Evolutionary conservation across 192 early-diverging fungal genomes (phyloP).

Genomic region (Coemansia sp.): DNA sequence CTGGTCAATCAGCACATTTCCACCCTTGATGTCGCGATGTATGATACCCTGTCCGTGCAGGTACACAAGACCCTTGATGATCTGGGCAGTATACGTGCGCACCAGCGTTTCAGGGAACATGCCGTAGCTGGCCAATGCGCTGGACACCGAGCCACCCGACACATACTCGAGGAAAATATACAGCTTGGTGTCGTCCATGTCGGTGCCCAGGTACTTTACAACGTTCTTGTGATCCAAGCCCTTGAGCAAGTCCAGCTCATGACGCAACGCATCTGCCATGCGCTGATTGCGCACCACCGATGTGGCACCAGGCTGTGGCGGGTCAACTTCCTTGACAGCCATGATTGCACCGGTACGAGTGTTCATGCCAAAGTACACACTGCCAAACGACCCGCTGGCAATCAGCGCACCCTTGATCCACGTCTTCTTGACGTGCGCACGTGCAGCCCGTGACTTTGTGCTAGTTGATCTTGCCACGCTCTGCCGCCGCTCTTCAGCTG

Average conservation of each 20-base stretch:
- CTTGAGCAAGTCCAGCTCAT: constrained; percentile 87
- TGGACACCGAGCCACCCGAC: constrained; percentile 91
- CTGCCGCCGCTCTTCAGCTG: constrained; percentile 14
- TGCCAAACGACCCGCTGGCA: constrained; percentile 94
- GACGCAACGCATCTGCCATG: constrained; percentile 83
- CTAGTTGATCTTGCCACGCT: constrained; percentile 26
- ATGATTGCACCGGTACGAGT: constrained; percentile 85
- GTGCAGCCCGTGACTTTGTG: constrained; percentile 16
- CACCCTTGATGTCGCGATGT: constrained; percentile 98
- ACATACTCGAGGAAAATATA: constrained; percentile 98
- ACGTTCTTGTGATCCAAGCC: constrained; percentile 94
- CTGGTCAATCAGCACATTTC: constrained; percentile 87
- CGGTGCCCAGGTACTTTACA: constrained; percentile 91
- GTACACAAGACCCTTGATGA: constrained; percentile 89
- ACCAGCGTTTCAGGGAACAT: constrained; percentile 83
- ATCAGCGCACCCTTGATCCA: constrained; percentile 91
- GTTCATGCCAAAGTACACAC: constrained; percentile 90
- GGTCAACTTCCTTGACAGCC: constrained; percentile 96
- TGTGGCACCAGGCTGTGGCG: constrained; percentile 66
- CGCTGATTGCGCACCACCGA: constrained; percentile 71
- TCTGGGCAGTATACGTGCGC: constrained; percentile 84
- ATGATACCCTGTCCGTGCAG: constrained; percentile 93
- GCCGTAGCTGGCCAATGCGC: constrained; percentile 81
- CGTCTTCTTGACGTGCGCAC: constrained; percentile 34
- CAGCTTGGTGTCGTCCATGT: constrained; percentile 70